phyloP scores from a whole-genome alignment of 2,329 filamentous ascomycete species.

The Pyrenochaeta sp. region DNA sequence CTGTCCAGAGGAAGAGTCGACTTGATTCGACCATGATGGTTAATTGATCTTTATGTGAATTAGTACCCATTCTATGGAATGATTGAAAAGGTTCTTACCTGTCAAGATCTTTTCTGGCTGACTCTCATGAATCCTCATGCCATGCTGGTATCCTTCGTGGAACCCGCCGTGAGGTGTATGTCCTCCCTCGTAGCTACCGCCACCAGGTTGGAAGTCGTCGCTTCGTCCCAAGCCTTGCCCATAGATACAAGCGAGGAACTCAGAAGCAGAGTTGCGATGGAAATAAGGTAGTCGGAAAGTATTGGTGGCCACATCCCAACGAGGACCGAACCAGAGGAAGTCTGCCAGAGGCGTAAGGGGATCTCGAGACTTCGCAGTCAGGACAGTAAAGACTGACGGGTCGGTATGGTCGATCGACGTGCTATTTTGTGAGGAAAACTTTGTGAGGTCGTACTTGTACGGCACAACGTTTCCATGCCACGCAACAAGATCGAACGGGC shows the following conservation, averaged over 20 bases:
- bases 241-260: conserved; percentile 50
- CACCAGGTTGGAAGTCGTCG: conserved; percentile 54
- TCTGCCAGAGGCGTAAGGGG: conserved; percentile 48
- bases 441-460: conserved; percentile 65
- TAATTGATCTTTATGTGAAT: conserved; percentile 41
- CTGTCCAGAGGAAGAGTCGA: conserved; percentile 50
- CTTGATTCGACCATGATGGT: conserved; percentile 52
- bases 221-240: conserved; percentile 50
- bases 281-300: conserved; percentile 52
- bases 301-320: conserved; percentile 51
- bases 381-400: conserved; percentile 49
- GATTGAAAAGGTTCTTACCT: conserved; percentile 19
- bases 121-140: conserved; percentile 55
- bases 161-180: conserved; percentile 52
- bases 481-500: conserved; percentile 55
- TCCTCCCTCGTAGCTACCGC: conserved; percentile 49
- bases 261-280: conserved; percentile 50
- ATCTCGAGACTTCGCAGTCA: conserved; percentile 50
- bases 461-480: conserved; percentile 56
- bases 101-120: conserved; percentile 55
- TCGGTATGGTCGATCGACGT: conserved; percentile 53
- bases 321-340: conserved; percentile 51
- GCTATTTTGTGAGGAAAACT: conserved; percentile 52
- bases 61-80: background rate
- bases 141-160: conserved; percentile 56